Evolutionary conservation across 305 asterid genomes (phyloP).

Genomic region (Nicotiana rustica): DNA sequence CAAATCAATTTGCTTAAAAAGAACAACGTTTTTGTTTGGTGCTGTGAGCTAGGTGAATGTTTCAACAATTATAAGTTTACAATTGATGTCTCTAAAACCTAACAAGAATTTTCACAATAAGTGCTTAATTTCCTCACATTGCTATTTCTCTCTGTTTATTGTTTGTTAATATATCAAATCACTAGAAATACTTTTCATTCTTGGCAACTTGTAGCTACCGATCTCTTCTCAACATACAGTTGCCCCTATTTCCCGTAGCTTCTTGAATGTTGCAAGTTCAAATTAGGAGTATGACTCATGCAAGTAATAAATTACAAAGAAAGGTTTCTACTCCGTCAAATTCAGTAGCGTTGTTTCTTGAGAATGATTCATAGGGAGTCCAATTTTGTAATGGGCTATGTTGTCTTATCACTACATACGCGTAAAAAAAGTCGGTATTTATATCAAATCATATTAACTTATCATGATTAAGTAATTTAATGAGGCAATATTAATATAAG

Average conservation of each 20-base stretch:
- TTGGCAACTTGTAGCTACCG: not conserved
- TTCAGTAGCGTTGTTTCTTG: not conserved
- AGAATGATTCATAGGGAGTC: not conserved
- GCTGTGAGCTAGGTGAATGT: not conserved
- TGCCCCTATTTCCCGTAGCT: too few relatives aligned
- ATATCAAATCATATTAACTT: too few relatives aligned
- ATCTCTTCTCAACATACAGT: not conserved
- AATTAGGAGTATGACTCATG: too few relatives aligned
- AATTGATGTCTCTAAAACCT: slow-evolving; percentile 10
- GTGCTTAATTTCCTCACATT: not conserved
- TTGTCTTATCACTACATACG: too few relatives aligned
- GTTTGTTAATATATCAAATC: not conserved
- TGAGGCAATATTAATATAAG: too few relatives aligned
- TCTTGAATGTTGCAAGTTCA: too few relatives aligned
- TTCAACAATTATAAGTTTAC: not conserved
- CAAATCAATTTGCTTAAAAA: slow-evolving; percentile 6
- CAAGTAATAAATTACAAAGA: not conserved
- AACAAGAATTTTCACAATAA: not conserved
- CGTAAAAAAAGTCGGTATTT: too few relatives aligned
- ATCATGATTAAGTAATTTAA: too few relatives aligned
- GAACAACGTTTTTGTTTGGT: not conserved
- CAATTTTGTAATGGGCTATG: too few relatives aligned
- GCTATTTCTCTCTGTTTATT: not conserved
- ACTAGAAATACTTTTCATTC: not conserved
- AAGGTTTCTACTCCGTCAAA: not conserved